Evolutionary conservation across 805 yeast genomes (phyloP), one percentile per base, ranked within the genome.

Genomic region (Metschnikowia amazonensis): DNA sequence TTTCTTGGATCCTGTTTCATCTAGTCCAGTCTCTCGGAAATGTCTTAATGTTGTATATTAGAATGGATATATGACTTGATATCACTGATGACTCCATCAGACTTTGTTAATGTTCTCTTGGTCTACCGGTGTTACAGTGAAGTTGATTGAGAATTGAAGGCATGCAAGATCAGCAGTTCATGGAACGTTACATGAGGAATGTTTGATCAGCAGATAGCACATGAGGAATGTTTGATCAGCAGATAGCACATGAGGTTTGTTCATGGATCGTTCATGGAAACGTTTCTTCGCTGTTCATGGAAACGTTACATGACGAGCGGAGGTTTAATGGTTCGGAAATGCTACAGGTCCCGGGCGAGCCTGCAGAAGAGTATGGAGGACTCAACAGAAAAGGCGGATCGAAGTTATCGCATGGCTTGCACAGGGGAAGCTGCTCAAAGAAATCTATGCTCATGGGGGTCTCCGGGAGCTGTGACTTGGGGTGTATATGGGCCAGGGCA

Each of bases 391-490:
- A 35, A 14, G 11, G 13, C 9, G n/a, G 35, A 5, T 32, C 35
- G 24, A 18, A 13, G 23, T 7, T 11, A 9, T 8, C 23, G 35
- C 35, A 32, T 11, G 33, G 20, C 13, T 30, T 16, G 33, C 33
- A 34, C 8, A 10, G 27, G 11, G 25, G 17, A 7, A 20, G 4
- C 7, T n/a, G 4, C 6, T 21, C 27, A 21, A 24, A 35, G 5
- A 23, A 35, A 3, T 35, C 38, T 6, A 34, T 11, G 28, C 67
- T 73, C 36, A 47, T 58, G 39, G 47, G 27, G 42, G 42, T 28
- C 47, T 29, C 36, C n/a, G 18, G 33, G 20, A 18, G n/a, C 36
- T 29, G 10, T 5, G 34, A 18, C 14, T 40, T 24, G 24, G 16
- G 5, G 14, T 29, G 43, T 35, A 23, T 16, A 27, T 20, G 37